Percentiles rank a stretch among this genome's conserved stretches.
Evolutionary conservation across 2,329 filamentous ascomycete genomes (phyloP).

Genomic region (Diaporthe capsici): DNA sequence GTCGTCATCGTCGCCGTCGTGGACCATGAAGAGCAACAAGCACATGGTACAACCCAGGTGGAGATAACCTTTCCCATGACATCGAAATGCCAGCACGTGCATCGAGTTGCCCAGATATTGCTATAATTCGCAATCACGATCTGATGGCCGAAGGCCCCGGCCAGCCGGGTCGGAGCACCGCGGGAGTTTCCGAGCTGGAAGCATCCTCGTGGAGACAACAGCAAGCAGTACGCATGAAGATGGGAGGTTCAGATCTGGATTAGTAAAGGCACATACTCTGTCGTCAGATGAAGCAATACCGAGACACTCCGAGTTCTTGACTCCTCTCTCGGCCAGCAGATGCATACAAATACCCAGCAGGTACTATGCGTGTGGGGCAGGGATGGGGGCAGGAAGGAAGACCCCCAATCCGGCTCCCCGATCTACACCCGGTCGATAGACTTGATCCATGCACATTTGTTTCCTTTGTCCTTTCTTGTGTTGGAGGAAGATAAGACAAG

Average conservation of each 20-base stretch:
- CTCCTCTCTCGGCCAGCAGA: slow-evolving; percentile 4
- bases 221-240: neutral
- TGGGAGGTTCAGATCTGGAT: slow-evolving; percentile 10
- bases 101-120: slow-evolving; percentile 84
- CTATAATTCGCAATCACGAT: slow-evolving; percentile 74
- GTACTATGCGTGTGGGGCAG: neutral
- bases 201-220: slow-evolving; percentile 45
- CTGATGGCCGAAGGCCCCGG: slow-evolving; percentile 87
- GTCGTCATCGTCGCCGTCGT: slow-evolving; percentile 87
- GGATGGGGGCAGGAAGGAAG: neutral
- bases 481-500: neutral
- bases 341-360: neutral
- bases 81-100: slow-evolving; percentile 91
- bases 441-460: neutral
- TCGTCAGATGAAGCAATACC: slow-evolving; percentile 23
- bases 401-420: neutral
- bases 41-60: slow-evolving; percentile 84
- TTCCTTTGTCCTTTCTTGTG: slow-evolving; percentile 1
- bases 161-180: slow-evolving; percentile 85
- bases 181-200: slow-evolving; percentile 85
- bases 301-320: slow-evolving; percentile 22
- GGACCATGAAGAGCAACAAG: slow-evolving; percentile 90
- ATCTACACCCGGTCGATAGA: neutral
- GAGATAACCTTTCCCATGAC: slow-evolving; percentile 86
- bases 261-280: slow-evolving; percentile 39